Evolutionary conservation across 2,329 filamentous ascomycete genomes (phyloP), one percentile per base, ranked within the genome.

Genomic region (Pestalotiopsis sp.): DNA sequence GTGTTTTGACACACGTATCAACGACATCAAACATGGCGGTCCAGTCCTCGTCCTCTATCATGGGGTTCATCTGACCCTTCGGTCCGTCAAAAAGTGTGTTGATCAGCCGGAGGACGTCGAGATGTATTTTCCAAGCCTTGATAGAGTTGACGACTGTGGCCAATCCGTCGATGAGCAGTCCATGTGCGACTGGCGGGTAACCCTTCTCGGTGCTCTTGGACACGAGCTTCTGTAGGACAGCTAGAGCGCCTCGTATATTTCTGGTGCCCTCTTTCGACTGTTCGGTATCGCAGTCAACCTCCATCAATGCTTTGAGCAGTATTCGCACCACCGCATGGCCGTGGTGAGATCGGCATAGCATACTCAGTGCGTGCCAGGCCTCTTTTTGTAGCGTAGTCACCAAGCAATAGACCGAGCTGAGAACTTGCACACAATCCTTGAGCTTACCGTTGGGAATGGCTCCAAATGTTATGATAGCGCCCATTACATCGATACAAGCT

Each of bases 261-360:
- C 89, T 83, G 59, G 84, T 83, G 20, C 82, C 79, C 65, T 88
- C 84, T 68, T 86, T 88, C 68, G 84, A 84, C 70, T 83, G 83
- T 67, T 81, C 77, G n/a, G 81, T 82, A 56, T 84, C 82, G 0
- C 76, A 70, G 1, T 83, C 79, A 49, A 86, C 82, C 66, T 84
- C 84, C 57, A 85, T 84, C 27, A 92, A 80, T 13, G 91, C 87
- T 67, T 91, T 87, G 39, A 94, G 82, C 25, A 94, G 80, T 27
- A 91, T 86, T 67, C 89, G 85, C 61, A 94, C 85, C 1, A 91
- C 90, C 45, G 87, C 88, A 71, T 92, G 90, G 23, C 91, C 91
- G 71, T 93, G 89, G 76, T 94, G 92, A 1, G 92, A 94, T 74
- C 85, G 90, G 81, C 91, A 91, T 0, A 95, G 83, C 71, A 93